Percentiles rank a stretch among this genome's conserved stretches.
These are phyloP conservation scores for Oryza australiensis DNA, from an alignment of 176 grass and related monocot genomes.

Conservation along the genomic window DNA sequence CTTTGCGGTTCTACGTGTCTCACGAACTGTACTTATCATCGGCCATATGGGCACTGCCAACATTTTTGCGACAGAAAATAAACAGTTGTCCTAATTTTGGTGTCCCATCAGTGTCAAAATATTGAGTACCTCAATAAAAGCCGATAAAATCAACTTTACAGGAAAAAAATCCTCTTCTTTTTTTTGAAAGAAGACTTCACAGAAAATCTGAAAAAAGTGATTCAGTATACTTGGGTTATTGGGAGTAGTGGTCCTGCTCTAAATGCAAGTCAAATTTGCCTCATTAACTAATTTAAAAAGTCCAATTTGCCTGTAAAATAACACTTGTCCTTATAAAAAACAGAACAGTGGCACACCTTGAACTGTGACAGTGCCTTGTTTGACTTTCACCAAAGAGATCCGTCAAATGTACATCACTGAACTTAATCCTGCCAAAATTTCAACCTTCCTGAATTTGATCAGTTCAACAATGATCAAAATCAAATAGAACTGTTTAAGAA, in stretches of 20 bases:
- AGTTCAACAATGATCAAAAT: not conserved
- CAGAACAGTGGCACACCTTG: not conserved
- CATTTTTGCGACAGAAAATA: not conserved
- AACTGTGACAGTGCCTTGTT: constrained; percentile 3
- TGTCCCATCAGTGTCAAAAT: not conserved
- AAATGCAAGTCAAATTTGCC: constrained; percentile 11
- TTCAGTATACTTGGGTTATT: not conserved
- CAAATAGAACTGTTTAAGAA: not conserved
- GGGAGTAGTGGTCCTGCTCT: not conserved
- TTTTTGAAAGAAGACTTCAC: not conserved
- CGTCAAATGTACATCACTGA: not conserved
- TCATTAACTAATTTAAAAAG: not conserved
- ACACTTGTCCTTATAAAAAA: not conserved
- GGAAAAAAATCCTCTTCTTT: not conserved
- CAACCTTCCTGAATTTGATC: no score
- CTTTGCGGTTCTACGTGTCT: constrained; percentile 21
- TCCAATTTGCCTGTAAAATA: constrained; percentile 13
- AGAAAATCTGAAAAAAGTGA: not conserved
- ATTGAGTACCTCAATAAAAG: not conserved
- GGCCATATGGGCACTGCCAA: not conserved
- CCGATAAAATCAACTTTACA: not conserved
- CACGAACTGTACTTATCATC: constrained; percentile 5
- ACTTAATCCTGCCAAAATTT: no score
- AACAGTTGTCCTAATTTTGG: constrained; percentile 1
- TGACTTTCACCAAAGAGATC: constrained; percentile 35